These are phyloP conservation scores for Tephrocybe sp. DNA, from an alignment of 768 basidiomycete genomes.

Conservation along the genomic window DNA sequence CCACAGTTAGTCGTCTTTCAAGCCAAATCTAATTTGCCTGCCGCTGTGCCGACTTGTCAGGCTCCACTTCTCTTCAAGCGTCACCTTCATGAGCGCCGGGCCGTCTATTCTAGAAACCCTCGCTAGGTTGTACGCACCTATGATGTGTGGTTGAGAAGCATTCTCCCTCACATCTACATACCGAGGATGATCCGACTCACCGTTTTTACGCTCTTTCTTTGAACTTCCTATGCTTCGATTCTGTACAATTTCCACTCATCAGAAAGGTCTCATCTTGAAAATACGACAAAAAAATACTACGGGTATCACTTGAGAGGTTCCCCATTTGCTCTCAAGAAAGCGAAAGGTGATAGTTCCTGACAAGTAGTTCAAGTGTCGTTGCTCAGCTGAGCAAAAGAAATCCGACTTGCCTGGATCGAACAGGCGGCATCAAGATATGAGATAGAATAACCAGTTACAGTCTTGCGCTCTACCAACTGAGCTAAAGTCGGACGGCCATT, in stretches of 20 bases:
- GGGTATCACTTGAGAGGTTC: too few species aligned
- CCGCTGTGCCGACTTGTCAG: background rate
- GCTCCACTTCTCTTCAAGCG: background rate
- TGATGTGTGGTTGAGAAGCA: background rate
- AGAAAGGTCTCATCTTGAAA: background rate
- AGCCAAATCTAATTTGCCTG: background rate
- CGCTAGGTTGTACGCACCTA: background rate
- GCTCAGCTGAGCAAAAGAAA: background rate
- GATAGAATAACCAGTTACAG: slow-evolving; percentile 30
- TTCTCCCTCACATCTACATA: background rate
- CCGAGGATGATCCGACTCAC: slow-evolving; percentile 5
- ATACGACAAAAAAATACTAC: too few species aligned
- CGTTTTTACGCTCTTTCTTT: background rate
- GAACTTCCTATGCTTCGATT: background rate
- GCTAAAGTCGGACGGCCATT: slow-evolving; percentile 47
- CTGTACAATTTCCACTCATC: background rate
- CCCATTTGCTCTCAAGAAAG: too few species aligned
- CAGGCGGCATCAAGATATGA: slow-evolving; percentile 16
- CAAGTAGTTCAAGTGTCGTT: background rate
- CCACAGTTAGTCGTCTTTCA: background rate
- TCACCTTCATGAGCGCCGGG: background rate
- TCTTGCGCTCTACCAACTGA: slow-evolving; percentile 50
- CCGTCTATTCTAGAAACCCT: background rate
- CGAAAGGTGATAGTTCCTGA: too few species aligned
- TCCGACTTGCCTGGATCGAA: slow-evolving; percentile 20